Percentiles rank a stretch among this genome's conserved stretches.
These are phyloP conservation scores for Coemansia javaensis DNA, from an alignment of 192 early-diverging fungal species.

Conservation along the genomic window DNA sequence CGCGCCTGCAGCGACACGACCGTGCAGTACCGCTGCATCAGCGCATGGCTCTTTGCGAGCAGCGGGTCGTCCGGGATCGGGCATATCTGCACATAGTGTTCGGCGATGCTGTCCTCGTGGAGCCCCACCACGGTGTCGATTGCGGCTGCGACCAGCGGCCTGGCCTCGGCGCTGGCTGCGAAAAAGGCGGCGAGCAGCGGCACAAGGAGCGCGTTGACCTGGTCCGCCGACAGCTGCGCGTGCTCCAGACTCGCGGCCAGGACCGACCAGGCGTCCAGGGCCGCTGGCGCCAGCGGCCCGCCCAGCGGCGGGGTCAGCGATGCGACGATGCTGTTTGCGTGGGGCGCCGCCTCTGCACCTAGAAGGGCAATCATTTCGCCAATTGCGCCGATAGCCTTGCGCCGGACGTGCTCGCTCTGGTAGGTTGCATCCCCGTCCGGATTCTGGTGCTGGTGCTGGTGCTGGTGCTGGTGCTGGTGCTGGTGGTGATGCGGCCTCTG, in stretches of 20 bases:
- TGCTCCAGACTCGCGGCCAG: conserved; percentile 27
- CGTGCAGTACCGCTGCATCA: conserved; percentile 7
- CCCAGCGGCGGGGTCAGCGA: conserved; percentile 31
- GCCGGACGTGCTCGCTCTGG: conserved; percentile 6
- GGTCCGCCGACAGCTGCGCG: conserved; percentile 19
- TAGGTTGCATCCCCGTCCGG: background rate
- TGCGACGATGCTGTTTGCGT: conserved; percentile 38
- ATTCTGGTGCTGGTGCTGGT: too few species aligned
- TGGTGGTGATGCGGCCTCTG: too few species aligned
- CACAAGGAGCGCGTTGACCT: conserved; percentile 41
- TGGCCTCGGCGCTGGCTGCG: background rate
- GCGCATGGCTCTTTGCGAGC: conserved; percentile 14
- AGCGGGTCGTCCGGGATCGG: conserved; percentile 45
- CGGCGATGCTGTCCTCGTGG: conserved; percentile 10
- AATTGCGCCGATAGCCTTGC: conserved; percentile 33
- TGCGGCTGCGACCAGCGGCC: conserved; percentile 11
- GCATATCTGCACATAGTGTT: conserved; percentile 17
- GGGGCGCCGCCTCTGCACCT: conserved; percentile 17
- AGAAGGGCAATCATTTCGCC: conserved; percentile 29
- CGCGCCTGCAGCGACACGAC: conserved; percentile 9
- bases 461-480: too few species aligned
- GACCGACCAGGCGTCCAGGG: conserved; percentile 28
- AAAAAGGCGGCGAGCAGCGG: conserved; percentile 36
- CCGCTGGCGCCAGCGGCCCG: conserved; percentile 12
- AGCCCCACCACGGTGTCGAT: conserved; percentile 20